Base-by-base conservation (phyloP, 2,329 filamentous ascomycete genomes). In the Cytospora schulzeri region DNA sequence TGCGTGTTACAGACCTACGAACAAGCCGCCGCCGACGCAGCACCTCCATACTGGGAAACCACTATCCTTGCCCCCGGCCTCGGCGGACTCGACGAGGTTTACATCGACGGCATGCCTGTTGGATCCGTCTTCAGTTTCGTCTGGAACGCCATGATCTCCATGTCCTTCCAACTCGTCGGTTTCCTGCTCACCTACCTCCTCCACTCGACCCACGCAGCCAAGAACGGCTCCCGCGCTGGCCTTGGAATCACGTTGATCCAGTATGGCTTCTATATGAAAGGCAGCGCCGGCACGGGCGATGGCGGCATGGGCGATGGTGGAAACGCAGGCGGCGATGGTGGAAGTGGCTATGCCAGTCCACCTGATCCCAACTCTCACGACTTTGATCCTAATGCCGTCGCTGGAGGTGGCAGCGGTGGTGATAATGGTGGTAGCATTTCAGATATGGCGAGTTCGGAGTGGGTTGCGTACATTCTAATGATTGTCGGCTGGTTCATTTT, bases 31-130 rank as follows among this genome's bases (percentile, higher is more conserved):
- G 94, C 94, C 51, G 95, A 99, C 76, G 91, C 93, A 28, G 95
- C 95, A 56, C 95, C 95, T 1, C 95, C 95, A 0, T 99, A 99
- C 78, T 99, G 95, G 95, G 95, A 99, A 81, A 99, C 95, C 7
- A 98, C 95, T 0, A 97, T 99, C 69, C 85, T 99, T 59, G 94
- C 93, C 0, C 95, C 95, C 0, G 95, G 94, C 62, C 87, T 95
- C 69, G 91, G 91, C 60, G 91, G 91, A n/a, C 87, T 89, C 48
- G 93, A 98, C 74, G 95, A 99, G 76, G 94, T 99, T 56, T 99
- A 95, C 73, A 91, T 99, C 64, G 95, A 99, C 75, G 95, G 95
- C 71, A 89, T 99, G 73, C 93, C 96, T 3, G 95, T 96, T 60
- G 92, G 92, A 68, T 93, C 91, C 57, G 81, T 95, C 67, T 96